These are phyloP conservation scores for Scutellaria barbata DNA, from an alignment of 257 asterid species.

Conservation along the genomic window DNA sequence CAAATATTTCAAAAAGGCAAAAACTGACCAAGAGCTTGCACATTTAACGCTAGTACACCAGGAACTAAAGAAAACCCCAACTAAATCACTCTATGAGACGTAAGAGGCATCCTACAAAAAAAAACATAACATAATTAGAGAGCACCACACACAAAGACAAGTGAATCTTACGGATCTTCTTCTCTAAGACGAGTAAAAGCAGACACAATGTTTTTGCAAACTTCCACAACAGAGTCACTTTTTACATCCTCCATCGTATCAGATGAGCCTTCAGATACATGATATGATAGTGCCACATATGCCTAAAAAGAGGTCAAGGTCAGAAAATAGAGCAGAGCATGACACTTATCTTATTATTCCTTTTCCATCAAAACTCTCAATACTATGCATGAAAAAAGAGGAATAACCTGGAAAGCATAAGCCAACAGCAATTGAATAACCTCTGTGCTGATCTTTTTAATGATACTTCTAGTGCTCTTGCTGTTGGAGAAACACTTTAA, in stretches of 20 bases:
- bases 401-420: constrained; percentile 74
- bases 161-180: constrained; percentile 65
- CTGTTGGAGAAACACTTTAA: constrained; percentile 68
- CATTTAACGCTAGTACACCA: neutral
- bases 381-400: constrained; percentile 16
- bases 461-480: constrained; percentile 59
- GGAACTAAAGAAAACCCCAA: constrained; percentile 7
- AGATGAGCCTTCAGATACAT: constrained; percentile 44
- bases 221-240: constrained; percentile 48
- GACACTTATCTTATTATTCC: neutral
- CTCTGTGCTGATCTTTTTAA: constrained; percentile 63
- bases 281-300: constrained; percentile 54
- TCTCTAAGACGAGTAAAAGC: constrained; percentile 70
- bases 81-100: constrained; percentile 6
- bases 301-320: constrained; percentile 57
- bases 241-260: constrained; percentile 43
- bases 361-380: constrained; percentile 1
- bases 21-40: constrained; percentile 14
- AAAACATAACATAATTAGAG: neutral
- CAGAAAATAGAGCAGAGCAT: neutral
- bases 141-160: neutral
- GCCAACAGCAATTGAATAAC: constrained; percentile 79
- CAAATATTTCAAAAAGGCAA: neutral
- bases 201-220: constrained; percentile 61
- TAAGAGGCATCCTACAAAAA: constrained; percentile 16